Percentiles rank a stretch among this genome's conserved stretches.
phyloP scores from a whole-genome alignment of 1,139 yeast species.

The Candida mesenterica region DNA sequence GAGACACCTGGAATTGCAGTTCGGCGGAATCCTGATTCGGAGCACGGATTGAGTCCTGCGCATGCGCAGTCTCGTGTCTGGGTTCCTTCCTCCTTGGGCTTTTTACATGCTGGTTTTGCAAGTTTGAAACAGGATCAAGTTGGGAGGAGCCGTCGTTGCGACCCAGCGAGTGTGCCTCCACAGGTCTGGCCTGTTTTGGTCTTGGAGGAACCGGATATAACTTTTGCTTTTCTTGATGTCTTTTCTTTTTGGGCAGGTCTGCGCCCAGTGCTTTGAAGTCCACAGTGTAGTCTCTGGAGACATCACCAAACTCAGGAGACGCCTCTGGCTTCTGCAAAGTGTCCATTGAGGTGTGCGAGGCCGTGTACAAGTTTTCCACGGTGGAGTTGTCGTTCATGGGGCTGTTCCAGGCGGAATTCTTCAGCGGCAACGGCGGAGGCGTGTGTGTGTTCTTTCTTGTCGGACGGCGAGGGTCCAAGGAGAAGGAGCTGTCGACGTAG shows the following conservation, averaged over 20 bases:
- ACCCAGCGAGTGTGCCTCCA: too few species aligned
- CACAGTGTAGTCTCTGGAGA: too few species aligned
- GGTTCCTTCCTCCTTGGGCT: too few species aligned
- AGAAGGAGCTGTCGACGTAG: too few species aligned
- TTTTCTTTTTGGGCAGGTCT: neutral
- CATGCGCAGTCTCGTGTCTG: too few species aligned
- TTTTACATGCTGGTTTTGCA: too few species aligned
- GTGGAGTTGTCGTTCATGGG: neutral
- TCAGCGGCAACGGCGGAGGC: neutral
- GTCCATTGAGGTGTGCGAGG: conserved; percentile 1
- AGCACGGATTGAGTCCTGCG: too few species aligned
- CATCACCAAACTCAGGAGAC: conserved; percentile 6
- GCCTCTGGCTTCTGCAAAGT: conserved; percentile 2
- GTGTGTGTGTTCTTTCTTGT: neutral
- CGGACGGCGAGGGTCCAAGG: neutral
- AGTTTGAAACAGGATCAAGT: too few species aligned
- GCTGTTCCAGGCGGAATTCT: neutral
- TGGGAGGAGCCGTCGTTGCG: too few species aligned
- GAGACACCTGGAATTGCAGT: too few species aligned
- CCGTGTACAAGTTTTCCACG: conserved; percentile 2
- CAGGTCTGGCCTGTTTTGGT: conserved; percentile 1
- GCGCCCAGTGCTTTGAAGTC: conserved; percentile 2
- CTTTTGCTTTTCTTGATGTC: too few species aligned
- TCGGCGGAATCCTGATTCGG: too few species aligned
- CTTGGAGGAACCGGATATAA: conserved; percentile 5